phyloP scores from a whole-genome alignment of 2,329 filamentous ascomycete species.

The Claviceps sp. region DNA sequence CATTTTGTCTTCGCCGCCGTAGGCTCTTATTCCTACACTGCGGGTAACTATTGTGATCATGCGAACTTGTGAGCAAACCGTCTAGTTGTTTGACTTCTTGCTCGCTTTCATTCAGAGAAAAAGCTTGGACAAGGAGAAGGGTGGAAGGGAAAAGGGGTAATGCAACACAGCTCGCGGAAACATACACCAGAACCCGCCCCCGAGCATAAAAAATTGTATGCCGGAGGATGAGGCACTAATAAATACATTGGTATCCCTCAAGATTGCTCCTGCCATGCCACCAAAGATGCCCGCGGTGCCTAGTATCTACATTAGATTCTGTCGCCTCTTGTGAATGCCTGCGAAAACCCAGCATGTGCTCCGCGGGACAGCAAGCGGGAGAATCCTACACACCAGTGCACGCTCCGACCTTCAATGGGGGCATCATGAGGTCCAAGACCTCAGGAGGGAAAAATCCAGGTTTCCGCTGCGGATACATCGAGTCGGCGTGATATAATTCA shows the following conservation, averaged over 20 bases:
- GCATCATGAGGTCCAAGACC: constrained; percentile 30
- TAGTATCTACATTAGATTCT: constrained; percentile 16
- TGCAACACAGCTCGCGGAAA: constrained; percentile 2
- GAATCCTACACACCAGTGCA: constrained; percentile 33
- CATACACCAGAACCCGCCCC: constrained; percentile 63
- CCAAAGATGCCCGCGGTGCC: constrained; percentile 48
- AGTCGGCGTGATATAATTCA: constrained; percentile 9
- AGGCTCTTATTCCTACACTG: constrained; percentile 30
- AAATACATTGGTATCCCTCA: constrained; percentile 52
- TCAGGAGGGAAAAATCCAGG: constrained; percentile 29
- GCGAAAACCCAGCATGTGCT: neutral
- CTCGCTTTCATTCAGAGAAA: no score
- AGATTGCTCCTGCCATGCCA: constrained; percentile 57
- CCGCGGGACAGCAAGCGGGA: neutral
- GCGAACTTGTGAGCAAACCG: neutral
- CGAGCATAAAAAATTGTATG: constrained; percentile 69
- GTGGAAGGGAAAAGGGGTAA: neutral
- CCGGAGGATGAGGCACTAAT: constrained; percentile 61
- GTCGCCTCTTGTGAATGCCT: neutral
- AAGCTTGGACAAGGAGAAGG: no score
- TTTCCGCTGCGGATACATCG: constrained; percentile 13
- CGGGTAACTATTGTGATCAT: constrained; percentile 30
- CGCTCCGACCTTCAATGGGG: constrained; percentile 46
- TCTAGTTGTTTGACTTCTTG: no score
- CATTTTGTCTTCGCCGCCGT: constrained; percentile 38